Base-by-base conservation (phyloP, 768 basidiomycete species). In the Phanerodontia chrysosporium region DNA sequence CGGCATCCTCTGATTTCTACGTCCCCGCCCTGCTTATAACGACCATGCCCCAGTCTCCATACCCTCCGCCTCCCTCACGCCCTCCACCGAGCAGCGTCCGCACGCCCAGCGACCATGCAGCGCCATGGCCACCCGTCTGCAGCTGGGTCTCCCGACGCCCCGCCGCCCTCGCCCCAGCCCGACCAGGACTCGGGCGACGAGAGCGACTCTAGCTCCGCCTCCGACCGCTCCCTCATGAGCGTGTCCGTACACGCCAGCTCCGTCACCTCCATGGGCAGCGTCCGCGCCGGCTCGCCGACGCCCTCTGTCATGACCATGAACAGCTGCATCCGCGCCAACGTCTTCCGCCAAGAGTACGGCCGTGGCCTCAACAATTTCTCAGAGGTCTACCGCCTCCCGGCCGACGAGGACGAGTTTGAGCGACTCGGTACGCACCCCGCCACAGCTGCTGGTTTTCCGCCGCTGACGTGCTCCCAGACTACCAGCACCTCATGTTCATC, bases 281-380 rank as follows among this genome's bases (percentile, higher is more conserved):
- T n/a, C n/a, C n/a, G n/a, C 13, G 71, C 67, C 1, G 10, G 39
- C 39, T 90, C 90, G 2, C 89, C 90, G 2, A 71, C 73, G 13
- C 86, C 85, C 7, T 90, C 90, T 27, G 80, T 92, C 8, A 77
- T 81, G 66, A 89, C 89, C 1, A 68, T 90, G 66, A 84, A 85
- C 0, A 84, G 80, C 65, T 86, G 86, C 0, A 64, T 89, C 45
- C 82, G 80, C 25, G 81, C 78, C 14, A 76, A 79, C 36, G 79
- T 83, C 1, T 85, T 83, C 72, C 80, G 78, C 55, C 78, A 83
- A 27, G 87, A 90, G 66, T 85, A 82, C 58, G 90, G 89, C 0
- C 78, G 90, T 44, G 79, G 76, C 29, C 69, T 92, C 46, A 91
- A 91, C 73, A 90, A 84, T 61, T 87, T 87, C 63, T 91, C 90